Conservation (phyloP, 768 basidiomycete species). For the Russula griseocarnosa region DNA sequence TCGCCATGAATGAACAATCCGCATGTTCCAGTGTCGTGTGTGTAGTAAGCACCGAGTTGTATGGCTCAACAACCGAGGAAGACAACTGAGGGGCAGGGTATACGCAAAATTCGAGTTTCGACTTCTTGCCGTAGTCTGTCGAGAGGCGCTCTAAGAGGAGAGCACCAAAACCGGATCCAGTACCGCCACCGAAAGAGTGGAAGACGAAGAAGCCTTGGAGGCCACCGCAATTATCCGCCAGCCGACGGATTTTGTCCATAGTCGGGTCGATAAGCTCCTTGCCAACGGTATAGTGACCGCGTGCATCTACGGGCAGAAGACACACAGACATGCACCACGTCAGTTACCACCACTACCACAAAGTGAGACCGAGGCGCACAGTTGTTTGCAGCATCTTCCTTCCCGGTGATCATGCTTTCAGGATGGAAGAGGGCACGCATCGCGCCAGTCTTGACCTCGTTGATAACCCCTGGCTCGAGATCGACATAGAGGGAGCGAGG, state of each 20-base stretch:
- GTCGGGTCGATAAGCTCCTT: constrained; percentile 97
- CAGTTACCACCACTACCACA: constrained; percentile 12
- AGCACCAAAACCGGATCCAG: constrained; percentile 97
- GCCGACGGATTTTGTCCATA: constrained; percentile 90
- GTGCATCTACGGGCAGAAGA: constrained; percentile 61
- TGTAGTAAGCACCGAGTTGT: constrained; percentile 95
- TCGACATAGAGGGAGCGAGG: constrained; percentile 96
- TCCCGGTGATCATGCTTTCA: constrained; percentile 93
- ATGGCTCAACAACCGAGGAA: constrained; percentile 96
- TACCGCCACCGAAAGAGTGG: constrained; percentile 99
- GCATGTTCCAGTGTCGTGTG: constrained; percentile 99
- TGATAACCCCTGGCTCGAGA: constrained; percentile 91
- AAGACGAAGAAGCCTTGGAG: constrained; percentile 99
- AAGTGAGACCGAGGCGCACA: constrained; percentile 49
- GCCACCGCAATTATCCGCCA: constrained; percentile 94
- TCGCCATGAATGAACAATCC: constrained; percentile 98
- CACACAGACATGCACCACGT: constrained; percentile 6
- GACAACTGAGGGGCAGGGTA: constrained; percentile 92
- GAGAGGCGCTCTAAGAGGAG: constrained; percentile 93
- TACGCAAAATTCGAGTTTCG: constrained; percentile 96
- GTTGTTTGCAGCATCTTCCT: constrained; percentile 99
- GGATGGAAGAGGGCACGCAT: constrained; percentile 97
- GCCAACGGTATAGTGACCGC: constrained; percentile 97
- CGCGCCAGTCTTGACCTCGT: constrained; percentile 88
- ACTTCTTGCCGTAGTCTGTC: constrained; percentile 98